Conservation (phyloP, 371 early-diverging fungal species). For the Conidiobolus incongruus region DNA sequence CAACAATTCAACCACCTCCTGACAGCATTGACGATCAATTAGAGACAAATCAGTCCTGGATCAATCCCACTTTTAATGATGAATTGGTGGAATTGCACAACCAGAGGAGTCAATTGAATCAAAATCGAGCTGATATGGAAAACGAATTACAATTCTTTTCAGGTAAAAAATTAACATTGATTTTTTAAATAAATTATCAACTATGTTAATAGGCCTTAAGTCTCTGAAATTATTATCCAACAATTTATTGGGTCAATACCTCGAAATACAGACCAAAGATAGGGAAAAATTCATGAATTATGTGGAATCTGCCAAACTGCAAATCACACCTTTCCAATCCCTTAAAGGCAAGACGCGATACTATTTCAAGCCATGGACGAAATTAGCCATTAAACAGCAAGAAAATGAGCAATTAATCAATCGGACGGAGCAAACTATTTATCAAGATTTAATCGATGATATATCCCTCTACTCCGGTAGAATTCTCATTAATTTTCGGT, state of each 20-base stretch:
- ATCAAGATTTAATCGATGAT: background rate
- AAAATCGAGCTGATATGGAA: conserved; percentile 9
- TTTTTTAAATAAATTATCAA: too few species aligned
- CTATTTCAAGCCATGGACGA: conserved; percentile 5
- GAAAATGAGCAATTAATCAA: background rate
- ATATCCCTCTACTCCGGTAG: background rate
- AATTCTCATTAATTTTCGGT: background rate
- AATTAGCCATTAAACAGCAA: background rate
- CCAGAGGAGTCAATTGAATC: conserved; percentile 4
- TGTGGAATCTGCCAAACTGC: background rate
- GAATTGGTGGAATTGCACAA: background rate
- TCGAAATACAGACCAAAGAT: conserved; percentile 19
- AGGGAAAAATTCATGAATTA: conserved; percentile 4
- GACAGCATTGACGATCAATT: too few species aligned
- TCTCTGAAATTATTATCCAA: conserved; percentile 12
- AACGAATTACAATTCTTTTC: conserved; percentile 9
- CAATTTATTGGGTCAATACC: conserved; percentile 18
- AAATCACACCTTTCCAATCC: conserved; percentile 13
- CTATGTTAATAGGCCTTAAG: conserved; percentile 1
- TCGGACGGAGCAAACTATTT: background rate
- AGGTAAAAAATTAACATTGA: conserved; percentile 9
- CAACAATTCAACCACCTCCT: too few species aligned
- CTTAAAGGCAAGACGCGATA: conserved; percentile 13
- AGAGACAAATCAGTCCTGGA: too few species aligned
- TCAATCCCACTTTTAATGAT: background rate